phyloP scores from a whole-genome alignment of 257 asterid species.

The Nicotiana paniculata region DNA sequence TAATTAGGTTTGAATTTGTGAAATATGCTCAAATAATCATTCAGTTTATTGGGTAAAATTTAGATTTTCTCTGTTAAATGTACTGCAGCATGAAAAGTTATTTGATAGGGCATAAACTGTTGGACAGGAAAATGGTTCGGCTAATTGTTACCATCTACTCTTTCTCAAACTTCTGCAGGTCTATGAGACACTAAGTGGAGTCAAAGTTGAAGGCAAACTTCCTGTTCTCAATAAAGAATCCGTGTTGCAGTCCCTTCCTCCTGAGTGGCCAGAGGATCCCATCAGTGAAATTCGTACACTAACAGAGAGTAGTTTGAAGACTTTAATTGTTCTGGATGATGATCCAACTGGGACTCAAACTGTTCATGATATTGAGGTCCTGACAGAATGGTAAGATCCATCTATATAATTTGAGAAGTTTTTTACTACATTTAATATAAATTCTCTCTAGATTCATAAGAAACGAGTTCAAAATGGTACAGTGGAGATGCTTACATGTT shows the following conservation, averaged over 20 bases:
- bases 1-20: not conserved
- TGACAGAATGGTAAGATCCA: slow-evolving; percentile 89
- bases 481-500: too few species aligned
- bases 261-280: slow-evolving; percentile 79
- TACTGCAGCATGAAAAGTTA: not conserved
- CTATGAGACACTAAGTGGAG: slow-evolving; percentile 90
- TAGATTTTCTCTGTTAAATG: not conserved
- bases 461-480: too few species aligned
- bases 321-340: slow-evolving; percentile 90
- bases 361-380: slow-evolving; percentile 83
- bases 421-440: too few species aligned
- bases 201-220: slow-evolving; percentile 76
- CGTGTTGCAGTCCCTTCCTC: slow-evolving; percentile 69
- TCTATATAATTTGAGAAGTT: not conserved
- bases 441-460: too few species aligned
- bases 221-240: slow-evolving; percentile 60
- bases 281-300: slow-evolving; percentile 53
- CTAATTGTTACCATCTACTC: not conserved
- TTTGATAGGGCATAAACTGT: not conserved
- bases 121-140: not conserved
- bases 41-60: not conserved
- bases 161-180: slow-evolving; percentile 41
- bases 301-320: slow-evolving; percentile 53
- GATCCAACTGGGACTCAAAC: slow-evolving; percentile 99
- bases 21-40: not conserved